Percentiles rank a stretch among this genome's conserved stretches.
Evolutionary conservation across 2,329 filamentous ascomycete genomes (phyloP).

Genomic region (Parafenestella ontariensis): DNA sequence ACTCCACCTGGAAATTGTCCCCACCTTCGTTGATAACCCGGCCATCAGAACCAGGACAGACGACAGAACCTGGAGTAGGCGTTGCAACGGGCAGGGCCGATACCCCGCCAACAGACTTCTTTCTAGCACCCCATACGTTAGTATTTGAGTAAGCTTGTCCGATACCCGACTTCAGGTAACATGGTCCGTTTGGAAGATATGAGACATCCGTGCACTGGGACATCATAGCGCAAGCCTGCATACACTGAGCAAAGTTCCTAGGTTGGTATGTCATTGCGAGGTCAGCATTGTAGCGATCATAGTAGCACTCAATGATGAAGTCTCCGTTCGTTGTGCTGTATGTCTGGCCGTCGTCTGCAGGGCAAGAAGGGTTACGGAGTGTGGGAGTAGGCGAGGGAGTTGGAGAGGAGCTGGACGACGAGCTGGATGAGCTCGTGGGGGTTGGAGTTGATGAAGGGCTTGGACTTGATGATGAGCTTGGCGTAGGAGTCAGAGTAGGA

Average conservation of each 20-base stretch:
- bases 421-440: too few relatives aligned
- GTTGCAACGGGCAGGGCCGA: background rate
- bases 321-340: slow-evolving; percentile 10
- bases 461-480: background rate
- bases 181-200: slow-evolving; percentile 18
- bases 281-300: slow-evolving; percentile 11
- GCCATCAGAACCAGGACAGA: slow-evolving; percentile 14
- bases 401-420: background rate
- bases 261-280: slow-evolving; percentile 4
- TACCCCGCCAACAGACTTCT: background rate
- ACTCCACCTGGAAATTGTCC: slow-evolving; percentile 14
- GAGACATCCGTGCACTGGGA: slow-evolving; percentile 11
- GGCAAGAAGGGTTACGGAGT: too few relatives aligned
- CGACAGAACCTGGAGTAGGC: background rate
- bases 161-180: slow-evolving; percentile 16
- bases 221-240: slow-evolving; percentile 9
- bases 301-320: slow-evolving; percentile 20
- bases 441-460: too few relatives aligned
- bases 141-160: slow-evolving; percentile 8
- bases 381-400: too few relatives aligned
- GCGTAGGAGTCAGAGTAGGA: background rate
- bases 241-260: slow-evolving; percentile 5
- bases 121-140: slow-evolving; percentile 16
- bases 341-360: slow-evolving; percentile 3
- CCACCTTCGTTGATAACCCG: background rate